phyloP scores from a whole-genome alignment of 148 eudicot genomes.

The Diospyros kaki region DNA sequence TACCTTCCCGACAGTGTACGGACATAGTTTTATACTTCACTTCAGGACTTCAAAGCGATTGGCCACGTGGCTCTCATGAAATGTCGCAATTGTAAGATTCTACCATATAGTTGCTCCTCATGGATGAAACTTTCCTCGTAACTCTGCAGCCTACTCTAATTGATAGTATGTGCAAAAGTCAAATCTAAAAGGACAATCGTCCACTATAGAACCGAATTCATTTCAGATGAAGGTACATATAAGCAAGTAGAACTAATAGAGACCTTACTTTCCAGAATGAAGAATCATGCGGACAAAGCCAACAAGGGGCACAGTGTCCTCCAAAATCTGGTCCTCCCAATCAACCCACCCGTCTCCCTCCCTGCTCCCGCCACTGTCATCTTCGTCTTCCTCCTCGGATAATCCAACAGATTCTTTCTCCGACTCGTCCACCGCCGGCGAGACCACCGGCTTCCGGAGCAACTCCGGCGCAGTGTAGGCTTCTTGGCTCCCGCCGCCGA shows the following conservation, averaged over 20 bases:
- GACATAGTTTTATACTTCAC: too few relatives aligned
- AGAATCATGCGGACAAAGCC: slow-evolving; percentile 91
- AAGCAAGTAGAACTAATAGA: too few relatives aligned
- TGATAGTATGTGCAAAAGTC: neutral
- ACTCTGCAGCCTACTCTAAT: neutral
- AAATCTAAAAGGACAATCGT: too few relatives aligned
- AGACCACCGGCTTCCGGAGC: slow-evolving; percentile 50
- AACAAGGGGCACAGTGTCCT: slow-evolving; percentile 87
- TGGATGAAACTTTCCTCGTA: too few relatives aligned
- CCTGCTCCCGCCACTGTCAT: slow-evolving; percentile 2
- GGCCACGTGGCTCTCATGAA: too few relatives aligned
- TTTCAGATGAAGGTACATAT: too few relatives aligned
- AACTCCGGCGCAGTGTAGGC: slow-evolving; percentile 33
- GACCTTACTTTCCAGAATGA: slow-evolving; percentile 50
- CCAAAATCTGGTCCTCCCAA: slow-evolving; percentile 89
- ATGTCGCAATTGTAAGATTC: too few relatives aligned
- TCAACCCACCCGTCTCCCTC: slow-evolving; percentile 48
- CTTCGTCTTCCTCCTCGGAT: slow-evolving; percentile 27
- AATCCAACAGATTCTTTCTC: slow-evolving; percentile 10
- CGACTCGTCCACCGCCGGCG: slow-evolving; percentile 20
- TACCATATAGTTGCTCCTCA: too few relatives aligned
- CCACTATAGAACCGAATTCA: too few relatives aligned
- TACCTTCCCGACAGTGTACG: too few relatives aligned
- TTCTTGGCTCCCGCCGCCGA: slow-evolving; percentile 17
- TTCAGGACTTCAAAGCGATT: neutral